Base-by-base conservation (phyloP, 1,284 basidiomycete species). In the Polyporus tsugae region DNA sequence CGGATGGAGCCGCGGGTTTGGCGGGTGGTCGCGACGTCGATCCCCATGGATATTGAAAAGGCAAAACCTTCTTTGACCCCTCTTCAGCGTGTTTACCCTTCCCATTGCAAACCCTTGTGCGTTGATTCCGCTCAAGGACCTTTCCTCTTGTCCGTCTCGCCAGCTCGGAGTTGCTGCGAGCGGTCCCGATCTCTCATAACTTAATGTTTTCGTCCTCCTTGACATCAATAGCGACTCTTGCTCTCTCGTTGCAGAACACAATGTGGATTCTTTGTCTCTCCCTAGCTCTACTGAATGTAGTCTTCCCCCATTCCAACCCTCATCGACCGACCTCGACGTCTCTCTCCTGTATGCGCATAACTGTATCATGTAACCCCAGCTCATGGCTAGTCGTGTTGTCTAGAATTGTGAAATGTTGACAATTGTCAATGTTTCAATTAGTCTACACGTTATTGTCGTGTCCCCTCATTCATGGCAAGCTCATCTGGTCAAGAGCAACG, bases 1-100 rank as follows among this genome's bases (percentile, higher is more conserved):
- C 72, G 11, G 78, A 78, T 11, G 74, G 75, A n/a, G 69, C 70
- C n/a, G 71, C 72, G 1, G 75, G 74, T 10, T 64, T 73, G 60
- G 59, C 74, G 4, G 71, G 68, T 29, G 63, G 70, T 33, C 72
- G 77, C 42, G 77, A 77, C 60, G 63, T 65, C 29, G 76, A 79
- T 63, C 46, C 73, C 3, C 76, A 76, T 60, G 75, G 76, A 61
- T 73, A 77, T 55, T 78, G 74, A 67, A 63, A 72, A 6, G 22
- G 46, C 13, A 60, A 72, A 59, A 42, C 42, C 57, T 7, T 36
- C 41, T n/a, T 9, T 25, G 36, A 49, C 29, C 44, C 25, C 15
- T 22, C 39, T 42, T n/a, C 9, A 36, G 25, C n/a, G 19, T 5
- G 9, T 29, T 9, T 33, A 10, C 15, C 35, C 25, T 13, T 38